Percentiles rank a stretch among this genome's conserved stretches.
These are phyloP conservation scores for Aspergillus tamarii DNA, from an alignment of 2,329 filamentous ascomycete species.

Conservation along the genomic window DNA sequence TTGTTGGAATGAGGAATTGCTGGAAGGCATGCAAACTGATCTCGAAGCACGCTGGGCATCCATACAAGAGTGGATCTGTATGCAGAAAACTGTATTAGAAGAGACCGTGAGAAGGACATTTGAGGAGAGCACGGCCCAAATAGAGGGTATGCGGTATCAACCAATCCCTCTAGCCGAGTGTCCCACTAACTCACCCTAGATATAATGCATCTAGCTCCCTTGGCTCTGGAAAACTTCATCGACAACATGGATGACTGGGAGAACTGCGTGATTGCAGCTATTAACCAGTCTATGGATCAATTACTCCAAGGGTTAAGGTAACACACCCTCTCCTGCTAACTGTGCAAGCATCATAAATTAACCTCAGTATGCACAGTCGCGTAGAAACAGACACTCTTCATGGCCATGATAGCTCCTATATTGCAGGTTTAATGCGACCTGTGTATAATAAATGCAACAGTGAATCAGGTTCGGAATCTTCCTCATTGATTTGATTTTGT, in stretches of 20 bases:
- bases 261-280: constrained; percentile 6
- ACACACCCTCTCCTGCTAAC: not conserved
- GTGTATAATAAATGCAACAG: constrained; percentile 14
- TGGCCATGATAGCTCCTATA: constrained; percentile 18
- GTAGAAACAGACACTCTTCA: constrained; percentile 10
- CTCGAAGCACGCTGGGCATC: not conserved
- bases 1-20: constrained; percentile 23
- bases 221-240: constrained; percentile 4
- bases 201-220: not conserved
- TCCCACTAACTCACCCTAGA: not conserved
- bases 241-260: constrained; percentile 1
- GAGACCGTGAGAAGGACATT: constrained; percentile 3
- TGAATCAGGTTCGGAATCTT: not conserved
- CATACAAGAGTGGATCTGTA: not conserved
- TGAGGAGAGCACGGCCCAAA: not conserved
- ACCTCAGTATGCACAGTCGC: not conserved
- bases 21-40: constrained; percentile 5
- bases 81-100: not conserved
- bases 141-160: not conserved
- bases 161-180: not conserved
- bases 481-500: not conserved
- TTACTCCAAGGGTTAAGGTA: constrained; percentile 8
- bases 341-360: not conserved
- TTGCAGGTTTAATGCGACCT: constrained; percentile 15
- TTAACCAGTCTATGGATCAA: not conserved